Conservation (phyloP, 2,329 filamentous ascomycete genomes). For the Drechslerella stenobrocha region DNA sequence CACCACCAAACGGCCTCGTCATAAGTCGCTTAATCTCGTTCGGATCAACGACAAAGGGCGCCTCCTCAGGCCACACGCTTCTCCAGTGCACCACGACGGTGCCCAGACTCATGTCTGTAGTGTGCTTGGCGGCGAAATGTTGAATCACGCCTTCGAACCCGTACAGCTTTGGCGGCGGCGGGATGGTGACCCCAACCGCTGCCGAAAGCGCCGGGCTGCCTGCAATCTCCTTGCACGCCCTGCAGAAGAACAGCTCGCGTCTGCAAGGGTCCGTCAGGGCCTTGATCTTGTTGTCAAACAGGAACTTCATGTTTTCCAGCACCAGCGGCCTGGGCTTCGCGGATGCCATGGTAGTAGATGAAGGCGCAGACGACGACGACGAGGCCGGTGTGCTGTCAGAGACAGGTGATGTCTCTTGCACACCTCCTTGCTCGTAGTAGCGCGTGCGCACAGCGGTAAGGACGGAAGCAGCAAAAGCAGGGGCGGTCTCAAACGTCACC, state of each 20-base stretch:
- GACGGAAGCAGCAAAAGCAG: conserved; percentile 72
- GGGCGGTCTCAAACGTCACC: conserved; percentile 66
- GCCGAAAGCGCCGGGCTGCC: conserved; percentile 23
- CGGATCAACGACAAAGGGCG: conserved; percentile 63
- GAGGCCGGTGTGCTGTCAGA: conserved; percentile 60
- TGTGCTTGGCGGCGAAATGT: conserved; percentile 82
- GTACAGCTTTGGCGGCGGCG: conserved; percentile 65
- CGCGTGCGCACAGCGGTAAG: conserved; percentile 68
- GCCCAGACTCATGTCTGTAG: conserved; percentile 68
- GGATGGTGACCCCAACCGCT: conserved; percentile 56
- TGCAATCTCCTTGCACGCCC: conserved; percentile 60
- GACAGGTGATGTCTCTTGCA: conserved; percentile 55
- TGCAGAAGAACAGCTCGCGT: conserved; percentile 76
- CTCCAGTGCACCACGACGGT: conserved; percentile 77
- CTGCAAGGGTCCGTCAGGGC: conserved; percentile 67
- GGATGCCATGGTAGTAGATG: conserved; percentile 51
- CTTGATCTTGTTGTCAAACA: conserved; percentile 77
- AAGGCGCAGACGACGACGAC: conserved; percentile 12
- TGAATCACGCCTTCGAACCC: conserved; percentile 78
- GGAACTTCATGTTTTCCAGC: conserved; percentile 83
- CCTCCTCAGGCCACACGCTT: conserved; percentile 74
- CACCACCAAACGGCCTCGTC: conserved; percentile 48
- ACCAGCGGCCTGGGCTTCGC: conserved; percentile 61
- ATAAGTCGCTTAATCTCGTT: conserved; percentile 62
- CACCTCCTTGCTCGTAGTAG: conserved; percentile 64